A percentile compares a stretch with the other conserved stretches of the same genome.
phyloP scores from a whole-genome alignment of 768 basidiomycete genomes.

The Cystofilobasidium bisporidii region DNA sequence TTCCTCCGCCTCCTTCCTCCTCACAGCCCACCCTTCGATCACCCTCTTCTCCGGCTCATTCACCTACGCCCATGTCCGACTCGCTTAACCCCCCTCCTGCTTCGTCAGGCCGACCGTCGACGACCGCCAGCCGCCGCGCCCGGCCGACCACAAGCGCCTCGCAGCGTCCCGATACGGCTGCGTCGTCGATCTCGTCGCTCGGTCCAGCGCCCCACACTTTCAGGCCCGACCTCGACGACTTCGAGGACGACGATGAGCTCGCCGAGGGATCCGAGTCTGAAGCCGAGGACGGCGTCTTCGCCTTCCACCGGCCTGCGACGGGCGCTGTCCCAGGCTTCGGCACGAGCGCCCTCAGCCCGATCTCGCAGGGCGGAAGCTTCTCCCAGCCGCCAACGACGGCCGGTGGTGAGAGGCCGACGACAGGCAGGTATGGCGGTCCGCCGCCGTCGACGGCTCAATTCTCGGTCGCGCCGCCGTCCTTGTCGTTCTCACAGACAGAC shows the following conservation, averaged over 20 bases:
- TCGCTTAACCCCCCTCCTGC: not conserved
- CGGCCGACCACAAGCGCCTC: not conserved
- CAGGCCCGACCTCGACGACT: slow-evolving; percentile 19
- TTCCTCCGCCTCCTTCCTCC: too few relatives aligned
- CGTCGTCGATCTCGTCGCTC: slow-evolving; percentile 11
- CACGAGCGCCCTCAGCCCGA: not conserved
- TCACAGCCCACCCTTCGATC: too few relatives aligned
- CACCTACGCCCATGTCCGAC: slow-evolving; percentile 17
- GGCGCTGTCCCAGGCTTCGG: slow-evolving; percentile 10
- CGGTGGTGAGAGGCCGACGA: slow-evolving; percentile 2
- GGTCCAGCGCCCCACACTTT: slow-evolving; percentile 24
- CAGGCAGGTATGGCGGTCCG: not conserved
- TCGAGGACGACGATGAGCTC: slow-evolving; percentile 11
- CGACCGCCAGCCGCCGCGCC: not conserved
- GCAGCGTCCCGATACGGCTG: slow-evolving; percentile 19
- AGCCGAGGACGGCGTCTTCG: slow-evolving; percentile 7
- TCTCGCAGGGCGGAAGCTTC: not conserved
- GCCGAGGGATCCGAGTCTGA: slow-evolving; percentile 8
- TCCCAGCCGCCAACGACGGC: slow-evolving; percentile 2
- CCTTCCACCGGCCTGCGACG: slow-evolving; percentile 17
- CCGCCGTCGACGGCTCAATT: not conserved
- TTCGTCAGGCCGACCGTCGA: not conserved
- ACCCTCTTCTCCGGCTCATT: too few relatives aligned
- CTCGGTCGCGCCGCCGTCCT: slow-evolving; percentile 18
- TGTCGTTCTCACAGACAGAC: slow-evolving; percentile 1